Conservation (phyloP, 495 filamentous ascomycete genomes). For the Penicillium samsonianum region DNA sequence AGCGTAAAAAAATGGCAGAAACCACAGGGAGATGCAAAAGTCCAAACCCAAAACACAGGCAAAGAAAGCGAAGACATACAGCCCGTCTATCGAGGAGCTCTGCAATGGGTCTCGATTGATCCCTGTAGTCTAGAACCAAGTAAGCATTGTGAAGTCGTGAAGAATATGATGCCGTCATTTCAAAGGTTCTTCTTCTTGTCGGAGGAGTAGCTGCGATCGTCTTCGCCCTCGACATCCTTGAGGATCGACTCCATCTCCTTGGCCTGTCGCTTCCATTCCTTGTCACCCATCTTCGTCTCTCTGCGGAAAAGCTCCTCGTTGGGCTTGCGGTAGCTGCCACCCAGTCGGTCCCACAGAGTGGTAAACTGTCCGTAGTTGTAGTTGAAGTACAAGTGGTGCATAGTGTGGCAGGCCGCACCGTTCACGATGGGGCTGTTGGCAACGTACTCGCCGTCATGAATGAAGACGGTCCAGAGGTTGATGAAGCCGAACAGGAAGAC, state of each 20-base stretch:
- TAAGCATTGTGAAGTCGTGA: conserved; percentile 4
- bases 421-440: conserved; percentile 88
- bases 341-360: conserved; percentile 90
- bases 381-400: conserved; percentile 98
- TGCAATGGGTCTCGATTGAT: not conserved
- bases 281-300: conserved; percentile 83
- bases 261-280: conserved; percentile 77
- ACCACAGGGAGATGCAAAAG: not conserved
- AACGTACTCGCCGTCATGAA: conserved; percentile 96
- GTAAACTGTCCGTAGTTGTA: conserved; percentile 98
- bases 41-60: not conserved
- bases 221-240: conserved; percentile 81
- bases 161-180: conserved; percentile 5
- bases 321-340: conserved; percentile 84
- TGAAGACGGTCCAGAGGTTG: conserved; percentile 97
- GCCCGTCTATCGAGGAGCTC: not conserved
- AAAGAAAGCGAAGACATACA: not conserved
- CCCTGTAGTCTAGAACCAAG: conserved; percentile 2
- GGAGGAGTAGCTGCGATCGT: conserved; percentile 71
- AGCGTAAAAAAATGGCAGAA: not conserved
- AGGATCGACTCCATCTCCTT: conserved; percentile 86
- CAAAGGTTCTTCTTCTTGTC: conserved; percentile 44
- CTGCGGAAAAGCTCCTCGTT: conserved; percentile 84
- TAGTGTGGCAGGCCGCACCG: conserved; percentile 93
- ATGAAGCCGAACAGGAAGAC: conserved; percentile 86